Evolutionary conservation across 2,329 filamentous ascomycete species (phyloP), one percentile per base, ranked within the genome.

Genomic region (Pyrenochaeta sp.): DNA sequence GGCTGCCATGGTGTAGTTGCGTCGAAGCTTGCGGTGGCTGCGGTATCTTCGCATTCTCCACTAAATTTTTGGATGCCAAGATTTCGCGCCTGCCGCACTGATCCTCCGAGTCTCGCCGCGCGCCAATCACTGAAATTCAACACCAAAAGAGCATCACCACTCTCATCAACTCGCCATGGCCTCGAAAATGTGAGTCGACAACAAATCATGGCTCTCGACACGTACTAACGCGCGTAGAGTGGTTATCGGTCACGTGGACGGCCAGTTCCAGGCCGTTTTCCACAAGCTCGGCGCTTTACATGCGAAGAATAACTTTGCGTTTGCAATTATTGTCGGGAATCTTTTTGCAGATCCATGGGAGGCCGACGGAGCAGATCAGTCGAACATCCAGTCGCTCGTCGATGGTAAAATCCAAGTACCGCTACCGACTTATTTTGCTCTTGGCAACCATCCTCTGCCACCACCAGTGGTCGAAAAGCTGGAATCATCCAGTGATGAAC

Each of bases 401-500:
- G 79, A 86, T 27, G 92, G 92, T n/a, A 82, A 85, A 10, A 88
- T 96, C 51, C 74, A 83, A 24, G 82, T 98, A 4, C 89, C 93
- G 2, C 81, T 98, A 0, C 89, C 93, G 1, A 96, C 91, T 8
- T 99, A 99, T 80, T 99, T 98, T 75, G 92, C 91, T 2, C 83
- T 97, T 59, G 93, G 91, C 66, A 88, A 83, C 37, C 84, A 84
- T 46, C 80, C 89, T n/a, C 82, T 99, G 5, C 95, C 95, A 0
- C 77, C 83, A 2, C 80, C 82, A 30, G 86, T 97, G 24, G 82
- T 90, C 22, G 86, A 91, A 71, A 93, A 88, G 74, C 84, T 98
- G 51, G 85, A 92, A 72, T 85, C 85, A 34, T 87, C 90, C 61
- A 89, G 78, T 60, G 82, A 84, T 61, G 87, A 90, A 69, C 84